Evolutionary conservation across 768 basidiomycete genomes (phyloP), one percentile per base, ranked within the genome.

Genomic region (Phlegmacium glaucopus): DNA sequence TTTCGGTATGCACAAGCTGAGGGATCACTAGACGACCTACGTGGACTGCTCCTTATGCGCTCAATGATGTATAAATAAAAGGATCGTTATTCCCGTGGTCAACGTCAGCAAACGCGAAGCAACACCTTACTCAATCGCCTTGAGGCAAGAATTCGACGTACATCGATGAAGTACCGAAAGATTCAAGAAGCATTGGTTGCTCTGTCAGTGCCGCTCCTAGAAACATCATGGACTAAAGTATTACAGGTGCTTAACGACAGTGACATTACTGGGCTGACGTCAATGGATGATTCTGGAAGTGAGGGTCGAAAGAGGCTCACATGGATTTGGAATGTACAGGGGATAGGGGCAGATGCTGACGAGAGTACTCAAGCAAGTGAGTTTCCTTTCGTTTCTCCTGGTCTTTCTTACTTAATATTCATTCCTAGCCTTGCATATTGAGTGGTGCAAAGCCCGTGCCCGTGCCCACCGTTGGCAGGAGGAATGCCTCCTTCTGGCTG

Each of bases 381-480:
- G 13, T 27, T 16, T 28, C 13, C 10, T 32, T 35, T 7, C 10
- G 18, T 26, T 11, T 47, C 9, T 49, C n/a, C 22, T 12, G 9
- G 47, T 6, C 45, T 22, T 39, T 36, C 13, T 45, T 16, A 30
- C 25, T 17, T 18, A 37, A 42, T 9, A 16, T 10, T 18, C 18
- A 26, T 39, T 36, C 37, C 29, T 42, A 61, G 65, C 49, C 1
- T 52, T 67, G 16, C 58, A 54, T 0, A 53, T 69, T 28, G 60
- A 64, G 45, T 67, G 64, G 64, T 65, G 63, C 34, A 65, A 62
- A 39, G 51, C 57, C 1, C 42, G 55, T 3, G 68, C 68, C 0
- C 50, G 64, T 0, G 62, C 62, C 1, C 51, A 62, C 36, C 55
- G 64, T 0, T 71, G 68, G 67, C 56, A 56, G 18, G 69, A 72